These are phyloP conservation scores for Monilinia laxa DNA, from an alignment of 2,329 filamentous ascomycete genomes.

Conservation along the genomic window DNA sequence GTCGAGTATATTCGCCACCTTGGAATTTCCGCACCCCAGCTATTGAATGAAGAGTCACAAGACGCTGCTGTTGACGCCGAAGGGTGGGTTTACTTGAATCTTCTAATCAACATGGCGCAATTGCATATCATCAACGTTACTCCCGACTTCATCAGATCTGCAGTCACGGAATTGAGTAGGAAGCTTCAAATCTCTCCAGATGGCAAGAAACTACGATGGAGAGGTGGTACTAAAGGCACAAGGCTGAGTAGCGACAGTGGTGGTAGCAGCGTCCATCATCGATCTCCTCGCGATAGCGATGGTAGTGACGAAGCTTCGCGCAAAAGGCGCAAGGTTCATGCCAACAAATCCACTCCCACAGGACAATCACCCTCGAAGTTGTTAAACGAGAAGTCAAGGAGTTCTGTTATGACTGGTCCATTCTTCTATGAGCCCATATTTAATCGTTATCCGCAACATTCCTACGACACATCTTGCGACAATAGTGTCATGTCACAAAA, in stretches of 20 bases:
- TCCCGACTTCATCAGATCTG: slow-evolving; percentile 70
- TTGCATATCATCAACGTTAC: slow-evolving; percentile 84
- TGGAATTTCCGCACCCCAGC: slow-evolving; percentile 61
- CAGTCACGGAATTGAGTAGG: slow-evolving; percentile 67
- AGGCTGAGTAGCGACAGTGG: slow-evolving; percentile 64
- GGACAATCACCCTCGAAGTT: background rate
- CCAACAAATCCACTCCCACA: slow-evolving; percentile 25
- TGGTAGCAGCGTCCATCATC: slow-evolving; percentile 49
- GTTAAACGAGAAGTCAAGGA: slow-evolving; percentile 9
- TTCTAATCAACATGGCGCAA: slow-evolving; percentile 79
- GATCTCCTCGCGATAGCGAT: slow-evolving; percentile 39
- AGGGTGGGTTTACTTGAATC: slow-evolving; percentile 80
- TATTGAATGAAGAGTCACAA: slow-evolving; percentile 47
- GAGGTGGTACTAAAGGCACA: slow-evolving; percentile 65
- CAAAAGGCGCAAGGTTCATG: slow-evolving; percentile 35
- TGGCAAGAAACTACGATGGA: slow-evolving; percentile 78
- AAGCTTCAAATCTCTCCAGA: slow-evolving; percentile 77
- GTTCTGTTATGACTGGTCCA: slow-evolving; percentile 45
- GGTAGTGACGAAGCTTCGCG: slow-evolving; percentile 26
- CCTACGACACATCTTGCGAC: slow-evolving; percentile 42
- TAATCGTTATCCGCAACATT: slow-evolving; percentile 49
- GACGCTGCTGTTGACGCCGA: slow-evolving; percentile 62
- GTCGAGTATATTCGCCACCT: slow-evolving; percentile 77
- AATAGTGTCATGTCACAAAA: background rate
- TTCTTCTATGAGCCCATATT: slow-evolving; percentile 68